These are phyloP conservation scores for Fusarium miscanthi DNA, from an alignment of 2,329 filamentous ascomycete genomes.

Conservation along the genomic window DNA sequence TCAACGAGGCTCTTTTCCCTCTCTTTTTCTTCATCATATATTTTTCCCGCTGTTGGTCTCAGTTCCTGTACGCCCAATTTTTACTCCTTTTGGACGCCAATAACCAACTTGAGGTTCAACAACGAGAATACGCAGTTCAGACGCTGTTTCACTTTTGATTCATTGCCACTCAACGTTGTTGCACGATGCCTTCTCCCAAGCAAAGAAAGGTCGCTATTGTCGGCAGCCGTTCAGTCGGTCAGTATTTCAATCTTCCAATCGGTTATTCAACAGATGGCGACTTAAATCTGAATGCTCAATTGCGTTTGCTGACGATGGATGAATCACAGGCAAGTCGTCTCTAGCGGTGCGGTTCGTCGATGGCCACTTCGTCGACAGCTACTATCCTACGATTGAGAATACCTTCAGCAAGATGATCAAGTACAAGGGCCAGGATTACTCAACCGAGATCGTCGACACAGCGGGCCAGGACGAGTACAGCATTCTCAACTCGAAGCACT, in stretches of 20 bases:
- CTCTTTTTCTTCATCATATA: neutral
- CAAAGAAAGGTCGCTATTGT: slow-evolving; percentile 97
- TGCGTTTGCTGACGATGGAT: slow-evolving; percentile 14
- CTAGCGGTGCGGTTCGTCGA: slow-evolving; percentile 97
- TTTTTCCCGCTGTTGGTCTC: slow-evolving; percentile 16
- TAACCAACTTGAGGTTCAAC: slow-evolving; percentile 11
- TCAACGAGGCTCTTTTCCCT: slow-evolving; percentile 16
- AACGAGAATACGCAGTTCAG: neutral
- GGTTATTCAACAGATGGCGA: neutral
- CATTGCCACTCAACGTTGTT: slow-evolving; percentile 20
- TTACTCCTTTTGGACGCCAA: neutral
- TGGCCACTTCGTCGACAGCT: slow-evolving; percentile 97
- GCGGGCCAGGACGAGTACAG: slow-evolving; percentile 99
- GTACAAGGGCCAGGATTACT: slow-evolving; percentile 91
- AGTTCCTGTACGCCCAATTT: slow-evolving; percentile 19
- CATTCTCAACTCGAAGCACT: slow-evolving; percentile 97
- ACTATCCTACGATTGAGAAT: slow-evolving; percentile 99
- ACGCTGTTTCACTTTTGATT: slow-evolving; percentile 30
- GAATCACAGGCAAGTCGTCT: slow-evolving; percentile 85
- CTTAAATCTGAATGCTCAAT: neutral
- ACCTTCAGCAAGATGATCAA: slow-evolving; percentile 97
- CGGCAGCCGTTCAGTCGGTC: slow-evolving; percentile 86
- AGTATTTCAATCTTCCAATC: slow-evolving; percentile 36
- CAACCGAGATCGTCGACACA: slow-evolving; percentile 97
- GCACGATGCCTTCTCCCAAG: slow-evolving; percentile 67